A percentile compares a stretch with the other conserved stretches of the same genome.
phyloP scores from a whole-genome alignment of 768 basidiomycete genomes.

The Gyrodon lividus region DNA sequence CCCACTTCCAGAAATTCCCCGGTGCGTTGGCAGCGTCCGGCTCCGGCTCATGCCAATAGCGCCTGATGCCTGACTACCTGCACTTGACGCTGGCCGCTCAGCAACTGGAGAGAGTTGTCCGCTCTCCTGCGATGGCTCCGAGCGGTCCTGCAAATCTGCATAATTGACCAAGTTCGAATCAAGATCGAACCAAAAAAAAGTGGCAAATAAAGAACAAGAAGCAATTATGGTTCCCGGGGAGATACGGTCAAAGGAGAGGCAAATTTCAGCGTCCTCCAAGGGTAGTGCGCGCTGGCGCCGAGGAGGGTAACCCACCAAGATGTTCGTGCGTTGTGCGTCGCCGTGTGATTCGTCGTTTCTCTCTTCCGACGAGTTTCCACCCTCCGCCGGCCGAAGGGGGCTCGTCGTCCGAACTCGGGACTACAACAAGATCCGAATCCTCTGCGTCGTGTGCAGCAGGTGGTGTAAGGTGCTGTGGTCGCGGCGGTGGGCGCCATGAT shows the following conservation, averaged over 20 bases:
- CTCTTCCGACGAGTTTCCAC: constrained; percentile 51
- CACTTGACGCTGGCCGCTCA: constrained; percentile 40
- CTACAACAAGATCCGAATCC: constrained; percentile 45
- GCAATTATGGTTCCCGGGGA: not conserved
- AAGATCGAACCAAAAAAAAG: constrained; percentile 1
- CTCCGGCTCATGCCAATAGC: constrained; percentile 53
- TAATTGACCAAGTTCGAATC: constrained; percentile 11
- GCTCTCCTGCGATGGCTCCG: constrained; percentile 27
- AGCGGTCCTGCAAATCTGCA: constrained; percentile 20
- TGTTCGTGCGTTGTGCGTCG: constrained; percentile 57
- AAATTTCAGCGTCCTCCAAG: constrained; percentile 28
- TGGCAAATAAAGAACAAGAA: constrained; percentile 1
- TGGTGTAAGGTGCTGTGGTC: constrained; percentile 5
- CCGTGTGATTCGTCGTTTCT: constrained; percentile 46
- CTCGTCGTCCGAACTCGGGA: constrained; percentile 50
- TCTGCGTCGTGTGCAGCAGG: constrained; percentile 33
- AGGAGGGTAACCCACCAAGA: constrained; percentile 33
- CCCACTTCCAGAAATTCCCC: constrained; percentile 8
- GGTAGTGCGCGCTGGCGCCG: constrained; percentile 31
- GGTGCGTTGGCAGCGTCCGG: constrained; percentile 55
- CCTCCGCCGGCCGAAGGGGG: constrained; percentile 42
- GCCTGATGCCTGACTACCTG: constrained; percentile 29
- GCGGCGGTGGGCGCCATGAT: constrained; percentile 27
- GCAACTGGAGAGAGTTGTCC: constrained; percentile 47
- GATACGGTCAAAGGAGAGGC: constrained; percentile 7